A percentile compares a stretch with the other conserved stretches of the same genome.
phyloP scores from a whole-genome alignment of 257 asterid genomes.

The Coffea eugenioides region DNA sequence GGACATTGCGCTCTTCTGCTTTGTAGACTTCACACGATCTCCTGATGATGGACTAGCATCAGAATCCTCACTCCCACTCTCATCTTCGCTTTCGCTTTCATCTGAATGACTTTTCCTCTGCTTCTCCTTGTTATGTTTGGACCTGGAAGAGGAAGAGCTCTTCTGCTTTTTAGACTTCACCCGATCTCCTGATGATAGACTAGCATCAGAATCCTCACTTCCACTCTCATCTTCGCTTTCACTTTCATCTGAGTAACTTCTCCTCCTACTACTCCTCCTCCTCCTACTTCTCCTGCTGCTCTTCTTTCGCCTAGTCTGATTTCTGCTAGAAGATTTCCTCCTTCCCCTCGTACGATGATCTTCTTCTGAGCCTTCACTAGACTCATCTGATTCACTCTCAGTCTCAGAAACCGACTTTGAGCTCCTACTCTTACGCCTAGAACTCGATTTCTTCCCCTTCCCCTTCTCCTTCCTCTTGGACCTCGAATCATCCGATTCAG shows the following conservation, averaged over 20 bases:
- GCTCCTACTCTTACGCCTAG: conserved; percentile 42
- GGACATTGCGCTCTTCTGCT: conserved; percentile 39
- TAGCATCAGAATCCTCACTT: conserved; percentile 57
- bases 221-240: conserved; percentile 42
- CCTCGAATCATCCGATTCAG: conserved; percentile 58
- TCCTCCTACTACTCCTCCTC: conserved; percentile 46
- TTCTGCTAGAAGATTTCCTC: conserved; percentile 34
- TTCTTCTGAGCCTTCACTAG: conserved; percentile 24
- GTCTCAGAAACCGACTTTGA: conserved; percentile 37
- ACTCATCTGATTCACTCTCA: conserved; percentile 34
- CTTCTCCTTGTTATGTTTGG: conserved; percentile 12
- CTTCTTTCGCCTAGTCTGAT: conserved; percentile 33
- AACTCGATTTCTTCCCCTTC: conserved; percentile 45
- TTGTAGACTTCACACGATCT: conserved; percentile 36
- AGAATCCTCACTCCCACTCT: conserved; percentile 60
- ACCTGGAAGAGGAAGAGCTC: conserved; percentile 28
- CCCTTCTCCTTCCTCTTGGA: conserved; percentile 35
- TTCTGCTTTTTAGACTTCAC: conserved; percentile 40
- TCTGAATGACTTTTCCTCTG: conserved; percentile 37
- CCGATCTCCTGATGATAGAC: conserved; percentile 22
- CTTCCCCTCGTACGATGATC: conserved; percentile 26
- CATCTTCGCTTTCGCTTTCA: conserved; percentile 39
- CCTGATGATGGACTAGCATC: conserved; percentile 29
- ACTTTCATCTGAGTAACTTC: conserved; percentile 42
- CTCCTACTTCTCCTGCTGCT: conserved; percentile 35